Base-by-base conservation (phyloP, 2,329 filamentous ascomycete genomes). In the Lachnellula occidentalis region DNA sequence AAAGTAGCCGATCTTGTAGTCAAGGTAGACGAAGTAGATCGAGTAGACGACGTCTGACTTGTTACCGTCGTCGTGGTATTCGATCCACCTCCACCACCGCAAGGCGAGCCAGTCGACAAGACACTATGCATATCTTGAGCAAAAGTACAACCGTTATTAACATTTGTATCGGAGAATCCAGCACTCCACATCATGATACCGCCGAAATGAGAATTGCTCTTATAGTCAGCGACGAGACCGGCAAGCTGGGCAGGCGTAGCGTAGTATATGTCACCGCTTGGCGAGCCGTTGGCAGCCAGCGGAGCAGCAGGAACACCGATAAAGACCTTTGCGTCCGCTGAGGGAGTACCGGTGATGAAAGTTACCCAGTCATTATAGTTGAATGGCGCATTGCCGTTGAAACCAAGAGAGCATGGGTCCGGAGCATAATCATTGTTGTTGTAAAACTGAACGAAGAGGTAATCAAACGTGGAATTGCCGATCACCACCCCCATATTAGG, bases 371-470 rank as follows among this genome's bases (percentile, higher is more conserved):
- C 58, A 51, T 65, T 54, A 31, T 57, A 68, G 53, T 68, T 68
- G 52, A 67, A 62, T 2, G 58, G 19, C 2, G 60, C 58, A 34
- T 63, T 58, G 52, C 61, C 54, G 14, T 51, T 49, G 43, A 54
- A 47, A 5, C 48, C 45, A 22, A 53, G 54, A 24, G 54, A 50
- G 43, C 50, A 53, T 11, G 53, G 43, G 17, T 48, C 50, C 14
- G 34, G 17, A 31, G 54, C 49, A 50, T 64, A 69, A 42, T 61
- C 61, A 15, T 66, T 69, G 42, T 73, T 75, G 58, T 76, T 76
- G 64, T 74, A 76, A 61, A 74, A 75, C 54, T 76, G 73, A 9
- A 75, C 68, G 58, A 69, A 75, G n/a, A 76, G 63, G 54, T 72
- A 74, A 55, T 75, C 73, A 58, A 72, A 74, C 59, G 62, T 70